Base-by-base conservation (phyloP, 2,329 filamentous ascomycete species). In the Alternaria brassicae region DNA sequence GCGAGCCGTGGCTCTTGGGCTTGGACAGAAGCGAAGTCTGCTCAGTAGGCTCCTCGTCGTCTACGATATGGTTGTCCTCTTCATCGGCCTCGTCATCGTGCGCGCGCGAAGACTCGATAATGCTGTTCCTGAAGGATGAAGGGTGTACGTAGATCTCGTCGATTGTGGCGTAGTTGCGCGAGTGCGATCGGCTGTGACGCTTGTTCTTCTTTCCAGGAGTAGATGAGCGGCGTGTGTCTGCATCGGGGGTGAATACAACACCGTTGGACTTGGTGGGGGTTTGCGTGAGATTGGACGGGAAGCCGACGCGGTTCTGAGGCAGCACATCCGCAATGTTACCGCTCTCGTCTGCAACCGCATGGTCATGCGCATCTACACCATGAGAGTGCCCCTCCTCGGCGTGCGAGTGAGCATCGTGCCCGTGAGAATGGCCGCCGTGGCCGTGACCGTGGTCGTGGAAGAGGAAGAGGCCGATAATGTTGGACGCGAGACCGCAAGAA, bases 391-490 rank as follows among this genome's bases (percentile, higher is more conserved):
- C 86, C 62, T 86, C 81, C 61, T 83, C 82, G 13, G 83, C 84
- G 34, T 82, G 75, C 49, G 62, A 74, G 50, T 81, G 65, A 37
- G 76, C 74, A 64, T 85, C 78, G 53, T 74, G 71, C 17, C 76
- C 76, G 71, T 87, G 84, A 2, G 81, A 84, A 65, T 88, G 84
- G 7, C 68, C 65, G 48, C 89, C 90, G 74, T 95, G 92, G 13
- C 87, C 87, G 76, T 98, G 94, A 3, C 92, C 91, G 75, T 98
- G 94, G 56, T 96, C 94, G 68, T 96, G 95, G 72, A 99, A 92
- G 30, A 99, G 88, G 56, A 94, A 86, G 63, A 99, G 89, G 2
- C 95, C 95, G 48, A 94, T 81, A 19, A 98, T 85, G 73, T 99
- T 99, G 30, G 93, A 97, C 7, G 88, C 84, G 13, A 99, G 85